These are phyloP conservation scores for Achlya hypogyna DNA, from an alignment of 352 stramenopile species.

Conservation along the genomic window DNA sequence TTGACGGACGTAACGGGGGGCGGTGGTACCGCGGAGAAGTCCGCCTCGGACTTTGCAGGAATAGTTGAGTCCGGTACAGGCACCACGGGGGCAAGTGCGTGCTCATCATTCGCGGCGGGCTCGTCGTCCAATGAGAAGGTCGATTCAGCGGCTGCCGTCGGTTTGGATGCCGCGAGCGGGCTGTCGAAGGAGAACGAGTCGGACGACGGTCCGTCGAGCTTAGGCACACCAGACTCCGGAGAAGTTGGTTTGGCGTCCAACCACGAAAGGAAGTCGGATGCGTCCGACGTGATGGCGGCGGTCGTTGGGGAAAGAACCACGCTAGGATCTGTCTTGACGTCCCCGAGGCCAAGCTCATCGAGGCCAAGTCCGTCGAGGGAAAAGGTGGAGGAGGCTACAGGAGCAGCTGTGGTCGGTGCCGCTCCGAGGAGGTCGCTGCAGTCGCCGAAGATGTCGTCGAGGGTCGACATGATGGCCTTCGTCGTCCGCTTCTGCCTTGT, in stretches of 20 bases:
- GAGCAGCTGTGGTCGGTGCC: neutral
- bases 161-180: neutral
- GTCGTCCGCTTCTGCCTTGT: neutral
- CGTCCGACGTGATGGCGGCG: conserved; percentile 1
- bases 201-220: neutral
- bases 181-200: conserved; percentile 2
- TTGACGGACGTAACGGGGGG: neutral
- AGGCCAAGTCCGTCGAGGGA: conserved; percentile 12
- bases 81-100: conserved; percentile 6
- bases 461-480: conserved; percentile 12
- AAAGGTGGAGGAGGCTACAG: neutral
- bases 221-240: neutral
- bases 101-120: neutral
- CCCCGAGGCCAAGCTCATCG: conserved; percentile 6
- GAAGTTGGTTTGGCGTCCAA: conserved; percentile 30
- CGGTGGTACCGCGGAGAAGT: conserved; percentile 17
- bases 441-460: conserved; percentile 79
- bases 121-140: conserved; percentile 69
- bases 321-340: conserved; percentile 7
- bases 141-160: conserved; percentile 31
- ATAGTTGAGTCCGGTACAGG: conserved; percentile 23
- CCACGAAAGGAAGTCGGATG: conserved; percentile 67
- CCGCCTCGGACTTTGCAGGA: conserved; percentile 16
- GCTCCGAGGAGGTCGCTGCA: conserved; percentile 33
- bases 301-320: neutral